phyloP scores from a whole-genome alignment of 805 yeast species.

The Candida sphagnicola region DNA sequence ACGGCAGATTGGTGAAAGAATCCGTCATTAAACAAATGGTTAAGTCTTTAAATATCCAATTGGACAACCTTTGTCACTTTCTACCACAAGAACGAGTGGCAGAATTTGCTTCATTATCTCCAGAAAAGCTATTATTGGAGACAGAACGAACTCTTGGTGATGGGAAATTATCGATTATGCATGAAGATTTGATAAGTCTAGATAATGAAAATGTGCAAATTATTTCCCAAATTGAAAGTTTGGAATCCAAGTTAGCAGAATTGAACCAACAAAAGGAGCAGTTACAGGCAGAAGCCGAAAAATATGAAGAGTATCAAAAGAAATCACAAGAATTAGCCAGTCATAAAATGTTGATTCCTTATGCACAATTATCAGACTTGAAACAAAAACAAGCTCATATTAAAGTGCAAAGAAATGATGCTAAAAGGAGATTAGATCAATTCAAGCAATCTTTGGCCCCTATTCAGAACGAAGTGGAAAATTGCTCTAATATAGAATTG shows the following conservation, averaged over 20 bases:
- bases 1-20: slow-evolving; percentile 41
- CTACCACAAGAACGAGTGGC: slow-evolving; percentile 95
- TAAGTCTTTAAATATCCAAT: slow-evolving; percentile 62
- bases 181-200: slow-evolving; percentile 50
- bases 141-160: slow-evolving; percentile 78
- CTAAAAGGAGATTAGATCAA: slow-evolving; percentile 25
- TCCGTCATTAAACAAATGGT: slow-evolving; percentile 42
- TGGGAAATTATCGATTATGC: slow-evolving; percentile 52
- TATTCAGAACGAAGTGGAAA: slow-evolving; percentile 11
- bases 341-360: slow-evolving; percentile 39
- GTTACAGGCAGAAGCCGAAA: slow-evolving; percentile 43
- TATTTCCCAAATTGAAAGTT: slow-evolving; percentile 20
- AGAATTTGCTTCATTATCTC: slow-evolving; percentile 78
- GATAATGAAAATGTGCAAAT: slow-evolving; percentile 39
- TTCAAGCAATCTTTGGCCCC: slow-evolving; percentile 23
- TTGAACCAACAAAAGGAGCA: slow-evolving; percentile 34
- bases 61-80: slow-evolving; percentile 90
- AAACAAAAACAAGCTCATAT: slow-evolving; percentile 27
- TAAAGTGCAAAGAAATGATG: slow-evolving; percentile 31
- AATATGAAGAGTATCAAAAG: slow-evolving; percentile 43
- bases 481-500: background rate
- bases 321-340: slow-evolving; percentile 36
- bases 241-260: slow-evolving; percentile 24
- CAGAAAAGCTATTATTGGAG: slow-evolving; percentile 68
- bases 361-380: slow-evolving; percentile 36